Conservation (phyloP, 768 basidiomycete species). For the Butyriboletus loyo region DNA sequence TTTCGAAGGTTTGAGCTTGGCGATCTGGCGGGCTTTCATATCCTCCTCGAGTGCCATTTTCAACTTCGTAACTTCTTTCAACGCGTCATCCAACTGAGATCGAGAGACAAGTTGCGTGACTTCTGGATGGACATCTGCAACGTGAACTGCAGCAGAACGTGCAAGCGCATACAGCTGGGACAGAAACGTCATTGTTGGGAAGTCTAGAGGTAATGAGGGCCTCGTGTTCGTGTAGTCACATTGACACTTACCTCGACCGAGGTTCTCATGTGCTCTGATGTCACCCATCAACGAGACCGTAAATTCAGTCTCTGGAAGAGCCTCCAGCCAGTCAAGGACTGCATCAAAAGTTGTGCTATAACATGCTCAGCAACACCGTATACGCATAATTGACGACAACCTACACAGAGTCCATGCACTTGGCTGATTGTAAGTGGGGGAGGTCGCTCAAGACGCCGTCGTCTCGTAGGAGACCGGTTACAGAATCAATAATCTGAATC, state of each 20-base stretch:
- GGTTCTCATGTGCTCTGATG: slow-evolving; percentile 21
- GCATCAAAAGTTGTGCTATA: slow-evolving; percentile 23
- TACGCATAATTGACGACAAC: slow-evolving; percentile 11
- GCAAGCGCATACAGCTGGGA: slow-evolving; percentile 46
- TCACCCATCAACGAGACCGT: slow-evolving; percentile 19
- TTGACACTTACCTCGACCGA: slow-evolving; percentile 25
- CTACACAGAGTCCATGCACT: slow-evolving; percentile 41
- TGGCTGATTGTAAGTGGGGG: slow-evolving; percentile 33
- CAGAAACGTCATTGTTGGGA: slow-evolving; percentile 42
- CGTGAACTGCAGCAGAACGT: slow-evolving; percentile 29
- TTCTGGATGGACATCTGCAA: slow-evolving; percentile 8
- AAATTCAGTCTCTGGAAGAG: slow-evolving; percentile 18
- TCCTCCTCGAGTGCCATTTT: slow-evolving; percentile 35
- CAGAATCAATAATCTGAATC: slow-evolving; percentile 34
- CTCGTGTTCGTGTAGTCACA: not conserved
- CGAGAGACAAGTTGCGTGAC: slow-evolving; percentile 13
- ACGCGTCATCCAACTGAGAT: slow-evolving; percentile 22
- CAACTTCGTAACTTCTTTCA: slow-evolving; percentile 33
- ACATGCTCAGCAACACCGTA: not conserved
- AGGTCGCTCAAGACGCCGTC: slow-evolving; percentile 27
- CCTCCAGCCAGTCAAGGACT: slow-evolving; percentile 26
- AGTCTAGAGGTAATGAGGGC: slow-evolving; percentile 21
- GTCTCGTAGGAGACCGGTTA: slow-evolving; percentile 30
- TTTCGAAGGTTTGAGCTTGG: slow-evolving; percentile 44
- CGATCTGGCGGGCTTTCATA: slow-evolving; percentile 38